phyloP scores from a whole-genome alignment of 257 asterid species.

The Przewalskia tangutica region DNA sequence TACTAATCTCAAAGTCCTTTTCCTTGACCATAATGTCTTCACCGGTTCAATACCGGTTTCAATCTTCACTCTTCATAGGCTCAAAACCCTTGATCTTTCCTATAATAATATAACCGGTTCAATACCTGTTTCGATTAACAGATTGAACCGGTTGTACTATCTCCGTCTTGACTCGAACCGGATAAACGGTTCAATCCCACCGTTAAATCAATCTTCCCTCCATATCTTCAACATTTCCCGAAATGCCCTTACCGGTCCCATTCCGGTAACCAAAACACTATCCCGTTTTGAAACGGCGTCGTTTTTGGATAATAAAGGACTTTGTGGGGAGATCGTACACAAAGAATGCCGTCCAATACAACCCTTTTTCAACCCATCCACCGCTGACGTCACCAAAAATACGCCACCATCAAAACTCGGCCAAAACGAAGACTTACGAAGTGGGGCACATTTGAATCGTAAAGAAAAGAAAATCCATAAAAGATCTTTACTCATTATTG shows the following conservation, averaged over 20 bases:
- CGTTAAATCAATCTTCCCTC: slow-evolving; percentile 52
- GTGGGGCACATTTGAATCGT: slow-evolving; percentile 6
- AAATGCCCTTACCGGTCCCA: slow-evolving; percentile 62
- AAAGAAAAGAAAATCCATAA: slow-evolving; percentile 19
- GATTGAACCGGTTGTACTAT: slow-evolving; percentile 41
- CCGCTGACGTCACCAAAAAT: background rate
- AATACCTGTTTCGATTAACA: slow-evolving; percentile 29
- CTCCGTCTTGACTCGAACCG: slow-evolving; percentile 81
- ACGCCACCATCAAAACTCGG: slow-evolving; percentile 29
- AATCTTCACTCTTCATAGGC: slow-evolving; percentile 54
- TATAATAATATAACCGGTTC: slow-evolving; percentile 57
- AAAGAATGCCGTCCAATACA: slow-evolving; percentile 38
- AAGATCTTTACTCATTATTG: slow-evolving; percentile 34
- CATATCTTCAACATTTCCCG: slow-evolving; percentile 54
- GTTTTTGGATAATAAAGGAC: slow-evolving; percentile 42
- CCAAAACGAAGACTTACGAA: slow-evolving; percentile 25
- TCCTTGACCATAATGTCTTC: slow-evolving; percentile 51
- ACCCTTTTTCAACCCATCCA: slow-evolving; percentile 43
- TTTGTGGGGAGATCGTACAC: slow-evolving; percentile 69
- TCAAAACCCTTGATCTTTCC: slow-evolving; percentile 70
- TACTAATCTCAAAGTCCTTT: slow-evolving; percentile 48
- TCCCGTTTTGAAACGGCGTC: slow-evolving; percentile 45
- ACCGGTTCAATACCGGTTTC: slow-evolving; percentile 58
- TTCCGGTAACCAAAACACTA: slow-evolving; percentile 58
- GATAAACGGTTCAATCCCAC: slow-evolving; percentile 74